Conservation (phyloP, 805 yeast species). For the Saccharomycopsis schoenii region DNA sequence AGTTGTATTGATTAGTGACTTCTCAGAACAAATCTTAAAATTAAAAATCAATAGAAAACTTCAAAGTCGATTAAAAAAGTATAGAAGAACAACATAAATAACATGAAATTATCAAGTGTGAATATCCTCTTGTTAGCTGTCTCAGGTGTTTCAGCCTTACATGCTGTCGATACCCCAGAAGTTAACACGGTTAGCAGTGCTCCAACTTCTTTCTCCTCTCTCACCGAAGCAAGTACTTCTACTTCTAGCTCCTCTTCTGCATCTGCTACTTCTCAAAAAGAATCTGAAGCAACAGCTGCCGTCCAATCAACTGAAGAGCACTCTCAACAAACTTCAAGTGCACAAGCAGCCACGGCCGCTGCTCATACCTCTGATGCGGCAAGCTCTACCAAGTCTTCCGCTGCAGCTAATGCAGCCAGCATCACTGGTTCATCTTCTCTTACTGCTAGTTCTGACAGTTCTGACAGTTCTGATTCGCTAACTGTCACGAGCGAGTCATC, state of each 20-base stretch:
- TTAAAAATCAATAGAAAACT: background rate
- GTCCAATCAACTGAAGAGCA: background rate
- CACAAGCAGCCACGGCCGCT: background rate
- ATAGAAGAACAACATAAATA: background rate
- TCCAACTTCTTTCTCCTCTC: background rate
- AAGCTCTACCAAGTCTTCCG: background rate
- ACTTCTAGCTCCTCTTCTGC: background rate
- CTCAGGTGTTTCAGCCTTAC: background rate
- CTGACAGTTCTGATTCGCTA: background rate
- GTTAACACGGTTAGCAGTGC: slow-evolving; percentile 4
- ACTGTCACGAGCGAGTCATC: background rate
- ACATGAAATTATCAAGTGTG: background rate
- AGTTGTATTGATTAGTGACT: background rate
- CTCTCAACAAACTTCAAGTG: background rate
- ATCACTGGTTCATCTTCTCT: background rate
- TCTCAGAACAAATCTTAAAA: background rate
- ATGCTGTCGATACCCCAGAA: slow-evolving; percentile 9
- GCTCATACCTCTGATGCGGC: background rate
- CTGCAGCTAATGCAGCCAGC: background rate
- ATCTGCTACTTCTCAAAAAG: background rate
- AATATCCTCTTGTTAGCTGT: background rate
- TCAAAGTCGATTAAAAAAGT: background rate
- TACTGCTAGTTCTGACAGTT: background rate
- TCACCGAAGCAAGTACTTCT: background rate
- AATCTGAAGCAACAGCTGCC: background rate